These are phyloP conservation scores for Ogataea paradorogensis DNA, from an alignment of 805 yeast species.

Conservation along the genomic window DNA sequence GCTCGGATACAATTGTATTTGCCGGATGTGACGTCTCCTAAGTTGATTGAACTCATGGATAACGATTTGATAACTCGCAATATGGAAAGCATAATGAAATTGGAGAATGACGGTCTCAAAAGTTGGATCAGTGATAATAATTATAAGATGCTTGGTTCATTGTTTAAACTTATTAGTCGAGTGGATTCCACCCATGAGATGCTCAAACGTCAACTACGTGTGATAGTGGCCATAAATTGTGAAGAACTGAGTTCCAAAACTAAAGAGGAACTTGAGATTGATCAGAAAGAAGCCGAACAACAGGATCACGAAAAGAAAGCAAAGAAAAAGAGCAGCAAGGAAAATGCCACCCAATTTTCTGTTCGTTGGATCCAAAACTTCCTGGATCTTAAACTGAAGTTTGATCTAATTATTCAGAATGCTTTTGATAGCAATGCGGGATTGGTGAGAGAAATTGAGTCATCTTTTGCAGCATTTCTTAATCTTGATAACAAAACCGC, in stretches of 20 bases:
- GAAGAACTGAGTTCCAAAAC: conserved; percentile 31
- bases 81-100: conserved; percentile 51
- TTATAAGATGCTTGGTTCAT: conserved; percentile 40
- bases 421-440: conserved; percentile 50
- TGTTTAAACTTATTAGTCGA: conserved; percentile 49
- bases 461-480: conserved; percentile 60
- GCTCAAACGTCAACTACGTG: conserved; percentile 46
- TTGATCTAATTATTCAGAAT: conserved; percentile 43
- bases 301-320: conserved; percentile 17
- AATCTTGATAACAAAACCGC: conserved; percentile 47
- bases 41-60: conserved; percentile 54
- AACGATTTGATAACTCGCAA: conserved; percentile 55
- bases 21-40: conserved; percentile 52
- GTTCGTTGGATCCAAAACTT: conserved; percentile 65
- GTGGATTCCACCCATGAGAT: conserved; percentile 53
- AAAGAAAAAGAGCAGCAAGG: conserved; percentile 25
- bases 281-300: conserved; percentile 22
- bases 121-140: conserved; percentile 53
- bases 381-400: conserved; percentile 48
- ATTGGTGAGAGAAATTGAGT: conserved; percentile 53
- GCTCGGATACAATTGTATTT: conserved; percentile 50
- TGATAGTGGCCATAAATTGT: conserved; percentile 48
- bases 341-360: conserved; percentile 51
- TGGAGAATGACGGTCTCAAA: conserved; percentile 54
- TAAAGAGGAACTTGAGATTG: conserved; percentile 19